Conservation (phyloP, 257 asterid genomes). For the Prunella vulgaris region DNA sequence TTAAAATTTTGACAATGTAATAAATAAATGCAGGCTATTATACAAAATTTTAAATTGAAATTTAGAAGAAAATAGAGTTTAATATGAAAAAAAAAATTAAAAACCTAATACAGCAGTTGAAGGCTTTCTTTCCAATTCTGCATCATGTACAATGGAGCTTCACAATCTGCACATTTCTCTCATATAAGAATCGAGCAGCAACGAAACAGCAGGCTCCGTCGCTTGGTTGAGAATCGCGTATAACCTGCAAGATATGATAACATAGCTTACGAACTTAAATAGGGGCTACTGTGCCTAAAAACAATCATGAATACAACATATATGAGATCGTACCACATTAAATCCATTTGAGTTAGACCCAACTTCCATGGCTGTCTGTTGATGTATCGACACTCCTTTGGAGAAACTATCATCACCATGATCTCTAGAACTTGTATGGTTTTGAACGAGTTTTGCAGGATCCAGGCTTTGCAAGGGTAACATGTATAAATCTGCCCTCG, state of each 20-base stretch:
- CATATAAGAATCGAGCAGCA: neutral
- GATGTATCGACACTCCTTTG: neutral
- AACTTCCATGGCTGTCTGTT: neutral
- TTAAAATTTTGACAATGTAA: too few relatives aligned
- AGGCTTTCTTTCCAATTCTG: neutral
- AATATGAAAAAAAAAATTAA: neutral
- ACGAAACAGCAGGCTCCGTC: neutral
- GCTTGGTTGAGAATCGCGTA: neutral
- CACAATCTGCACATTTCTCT: neutral
- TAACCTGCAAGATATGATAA: neutral
- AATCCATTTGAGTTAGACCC: neutral
- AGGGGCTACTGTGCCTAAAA: neutral
- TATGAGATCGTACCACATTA: neutral
- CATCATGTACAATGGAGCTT: neutral
- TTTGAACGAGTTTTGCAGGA: constrained; percentile 36
- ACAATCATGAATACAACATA: neutral
- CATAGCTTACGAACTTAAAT: neutral
- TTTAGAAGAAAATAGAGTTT: too few relatives aligned
- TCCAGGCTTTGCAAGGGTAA: constrained; percentile 39
- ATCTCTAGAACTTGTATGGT: constrained; percentile 41
- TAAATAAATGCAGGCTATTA: too few relatives aligned
- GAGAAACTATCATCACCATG: neutral
- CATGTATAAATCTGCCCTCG: constrained; percentile 48
- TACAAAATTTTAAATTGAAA: too few relatives aligned
- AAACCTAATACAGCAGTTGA: neutral